Evolutionary conservation across 1,139 yeast species (phyloP).

Genomic region (Blastobotrys ciferrii): DNA sequence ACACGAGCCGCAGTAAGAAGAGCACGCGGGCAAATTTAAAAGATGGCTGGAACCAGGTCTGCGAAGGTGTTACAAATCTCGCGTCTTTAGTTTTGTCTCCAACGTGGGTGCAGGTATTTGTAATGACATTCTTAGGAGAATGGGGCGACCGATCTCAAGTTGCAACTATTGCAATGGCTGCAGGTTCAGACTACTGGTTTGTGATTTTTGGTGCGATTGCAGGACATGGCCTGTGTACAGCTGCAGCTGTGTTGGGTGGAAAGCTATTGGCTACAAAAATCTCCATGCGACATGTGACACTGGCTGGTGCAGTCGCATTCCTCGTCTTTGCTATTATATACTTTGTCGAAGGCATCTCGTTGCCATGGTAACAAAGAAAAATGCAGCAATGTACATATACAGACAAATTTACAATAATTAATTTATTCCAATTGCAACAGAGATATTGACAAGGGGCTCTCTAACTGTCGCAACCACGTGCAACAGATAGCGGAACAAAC

Average conservation of each 20-base stretch:
- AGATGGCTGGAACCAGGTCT: conserved; percentile 24
- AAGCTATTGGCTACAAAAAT: conserved; percentile 83
- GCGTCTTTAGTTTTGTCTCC: conserved; percentile 75
- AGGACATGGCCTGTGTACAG: conserved; percentile 91
- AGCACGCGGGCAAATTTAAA: conserved; percentile 18
- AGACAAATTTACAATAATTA: too few species aligned
- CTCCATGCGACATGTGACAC: conserved; percentile 85
- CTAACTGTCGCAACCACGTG: too few species aligned
- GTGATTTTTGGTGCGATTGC: conserved; percentile 86
- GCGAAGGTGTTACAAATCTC: conserved; percentile 47
- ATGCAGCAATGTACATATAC: neutral
- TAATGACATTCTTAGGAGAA: conserved; percentile 95
- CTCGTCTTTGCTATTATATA: conserved; percentile 78
- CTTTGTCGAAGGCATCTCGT: conserved; percentile 39
- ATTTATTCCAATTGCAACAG: neutral
- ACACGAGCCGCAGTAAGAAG: conserved; percentile 25
- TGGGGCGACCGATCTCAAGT: conserved; percentile 99
- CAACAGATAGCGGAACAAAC: too few species aligned
- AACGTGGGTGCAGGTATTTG: conserved; percentile 88
- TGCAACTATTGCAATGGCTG: conserved; percentile 98
- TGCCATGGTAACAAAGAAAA: conserved; percentile 12
- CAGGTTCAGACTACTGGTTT: conserved; percentile 89
- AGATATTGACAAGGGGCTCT: too few species aligned
- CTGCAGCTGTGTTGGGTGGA: conserved; percentile 93
- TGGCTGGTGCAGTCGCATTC: conserved; percentile 88